Evolutionary conservation across 2,329 filamentous ascomycete genomes (phyloP), one percentile per base, ranked within the genome.

Genomic region (Ophiostoma ulmi): DNA sequence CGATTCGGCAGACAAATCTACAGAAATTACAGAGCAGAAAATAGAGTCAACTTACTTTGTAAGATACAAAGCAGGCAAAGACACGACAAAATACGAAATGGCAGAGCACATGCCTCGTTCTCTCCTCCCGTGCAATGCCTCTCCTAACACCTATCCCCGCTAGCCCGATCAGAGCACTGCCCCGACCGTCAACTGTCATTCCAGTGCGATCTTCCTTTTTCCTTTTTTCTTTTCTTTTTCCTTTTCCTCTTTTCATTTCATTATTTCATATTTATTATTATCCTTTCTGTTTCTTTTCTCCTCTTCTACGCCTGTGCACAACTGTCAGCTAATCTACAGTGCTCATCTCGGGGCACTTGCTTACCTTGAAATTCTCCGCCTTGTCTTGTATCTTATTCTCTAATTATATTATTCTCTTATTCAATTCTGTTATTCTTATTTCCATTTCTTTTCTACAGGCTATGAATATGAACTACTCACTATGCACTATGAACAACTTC

Each of bases 181-280:
- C 61, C 44, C 31, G 48, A 63, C 64, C 26, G 61, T 65, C 26
- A 39, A 38, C 61, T n/a, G 61, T 35, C 35, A n/a, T 65, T 65
- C 31, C 26, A 39, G 61, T 39, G 5, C 35, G 61, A 38, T 65
- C 35, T 66, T 58, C 69, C 39, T 66, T 41, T 74, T 77, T 73
- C 39, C 20, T 68, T 22, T 31, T 31, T 31, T 3, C 31, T 31
- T 31, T 31, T 31, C 0, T 31, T 4, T 31, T 31, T 31, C 2
- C 31, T 31, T 31, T 31, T 31, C 31, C 31, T 31, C 31, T 2
- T 31, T 70, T 38, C 8, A 26, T 65, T 61, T 36, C 31, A 7
- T 38, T 35, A 8, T 63, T 10, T 41, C 7, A 20, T 48, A 20
- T 17, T 48, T 48, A 6, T 10, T 35, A 1, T 14, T 41, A 11